These are phyloP conservation scores for Alternaria dauci DNA, from an alignment of 2,329 filamentous ascomycete genomes.

Conservation along the genomic window DNA sequence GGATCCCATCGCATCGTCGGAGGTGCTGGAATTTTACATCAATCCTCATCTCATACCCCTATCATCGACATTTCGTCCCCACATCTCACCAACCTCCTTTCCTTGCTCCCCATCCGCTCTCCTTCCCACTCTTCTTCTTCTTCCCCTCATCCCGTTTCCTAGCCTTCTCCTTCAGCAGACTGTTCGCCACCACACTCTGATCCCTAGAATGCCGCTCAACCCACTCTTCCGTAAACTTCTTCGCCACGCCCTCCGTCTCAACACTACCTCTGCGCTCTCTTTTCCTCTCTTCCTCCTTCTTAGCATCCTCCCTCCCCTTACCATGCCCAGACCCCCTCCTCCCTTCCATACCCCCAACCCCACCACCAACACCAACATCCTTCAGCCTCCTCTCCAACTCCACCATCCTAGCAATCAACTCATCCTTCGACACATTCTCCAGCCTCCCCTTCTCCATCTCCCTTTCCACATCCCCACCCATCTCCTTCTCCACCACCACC, in stretches of 20 bases:
- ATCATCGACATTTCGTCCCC: background rate
- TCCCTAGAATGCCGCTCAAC: slow-evolving; percentile 28
- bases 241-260: slow-evolving; percentile 17
- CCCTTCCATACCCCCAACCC: background rate
- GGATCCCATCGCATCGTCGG: accelerated
- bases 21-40: background rate
- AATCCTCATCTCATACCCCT: background rate
- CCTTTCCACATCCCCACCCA: no score
- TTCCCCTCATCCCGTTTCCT: background rate
- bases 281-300: background rate
- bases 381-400: slow-evolving; percentile 35
- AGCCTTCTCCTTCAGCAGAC: background rate
- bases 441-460: background rate
- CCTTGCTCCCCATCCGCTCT: background rate
- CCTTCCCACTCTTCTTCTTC: background rate
- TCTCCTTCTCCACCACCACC: background rate
- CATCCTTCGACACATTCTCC: background rate
- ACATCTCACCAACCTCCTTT: background rate
- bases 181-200: slow-evolving; percentile 7
- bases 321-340: background rate
- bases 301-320: background rate
- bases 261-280: background rate
- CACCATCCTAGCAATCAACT: slow-evolving; percentile 22
- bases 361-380: slow-evolving; percentile 23
- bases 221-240: slow-evolving; percentile 30